Evolutionary conservation across 371 early-diverging fungal genomes (phyloP), one percentile per base, ranked within the genome.

Genomic region (Haplosporangium sp.): DNA sequence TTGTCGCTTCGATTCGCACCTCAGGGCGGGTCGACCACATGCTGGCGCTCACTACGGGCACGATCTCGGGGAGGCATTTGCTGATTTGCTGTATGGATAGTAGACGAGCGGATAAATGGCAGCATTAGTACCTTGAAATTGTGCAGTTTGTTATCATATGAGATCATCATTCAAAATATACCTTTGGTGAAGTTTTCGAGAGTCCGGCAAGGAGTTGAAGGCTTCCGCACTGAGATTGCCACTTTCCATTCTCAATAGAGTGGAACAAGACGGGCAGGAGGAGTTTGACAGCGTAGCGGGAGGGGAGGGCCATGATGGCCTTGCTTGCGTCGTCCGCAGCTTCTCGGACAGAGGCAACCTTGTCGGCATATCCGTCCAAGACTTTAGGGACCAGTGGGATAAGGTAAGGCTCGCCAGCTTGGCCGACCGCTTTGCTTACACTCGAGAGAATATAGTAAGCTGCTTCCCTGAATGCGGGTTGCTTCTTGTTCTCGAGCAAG

Each of bases 31-130:
- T 93, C 68, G 93, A 93, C 87, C 90, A 89, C 87, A 94, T 91
- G 67, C 88, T 87, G 46, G 92, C 91, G 56, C 92, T 89, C 64
- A 92, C 86, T 41, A 84, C 83, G 36, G 93, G 93, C 41, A 93
- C 86, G 60, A 94, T 89, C 58, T 89, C 90, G 29, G 91, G 89
- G 52, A 94, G 86, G 59, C 77, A 81, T 21, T 60, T 60, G 62
- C 75, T 74, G 42, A 74, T 74, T 74, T 74, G 75, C 75, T 74
- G 53, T 64, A 4, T 29, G 29, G 29, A 29, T 29, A 29, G 4
- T 29, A 29, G 29, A 4, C 29, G 4, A 29, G 29, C 29, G 29
- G 29, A 29, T 20, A 62, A 12, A 52, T 12, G 29, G 23, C n/a
- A n/a, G 43, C 40, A 52, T 6, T 36, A 6, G n/a, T 29, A 29